phyloP scores from a whole-genome alignment of 768 basidiomycete genomes.

The Agaricus blazei region DNA sequence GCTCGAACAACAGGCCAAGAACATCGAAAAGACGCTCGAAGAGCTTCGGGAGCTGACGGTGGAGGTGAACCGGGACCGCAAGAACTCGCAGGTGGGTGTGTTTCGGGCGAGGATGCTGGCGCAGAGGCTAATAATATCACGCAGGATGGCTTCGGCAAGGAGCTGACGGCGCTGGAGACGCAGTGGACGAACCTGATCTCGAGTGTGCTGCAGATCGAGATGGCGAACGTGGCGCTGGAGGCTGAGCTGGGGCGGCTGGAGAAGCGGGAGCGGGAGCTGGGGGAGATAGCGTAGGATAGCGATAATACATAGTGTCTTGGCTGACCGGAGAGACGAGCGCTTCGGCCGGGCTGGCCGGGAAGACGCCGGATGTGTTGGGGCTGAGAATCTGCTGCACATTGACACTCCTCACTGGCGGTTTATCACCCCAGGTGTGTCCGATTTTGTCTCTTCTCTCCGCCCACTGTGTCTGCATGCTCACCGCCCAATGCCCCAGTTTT shows the following conservation, averaged over 20 bases:
- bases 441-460: background rate
- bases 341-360: conserved; percentile 16
- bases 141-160: conserved; percentile 74
- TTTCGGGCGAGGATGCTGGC: conserved; percentile 1
- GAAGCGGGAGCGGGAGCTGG: conserved; percentile 57
- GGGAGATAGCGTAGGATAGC: conserved; percentile 26
- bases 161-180: conserved; percentile 77
- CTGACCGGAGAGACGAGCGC: conserved; percentile 11
- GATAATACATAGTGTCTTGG: background rate
- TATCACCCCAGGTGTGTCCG: conserved; percentile 30
- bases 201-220: conserved; percentile 87
- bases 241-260: conserved; percentile 65
- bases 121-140: background rate
- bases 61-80: conserved; percentile 83
- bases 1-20: conserved; percentile 70
- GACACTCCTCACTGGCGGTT: conserved; percentile 17
- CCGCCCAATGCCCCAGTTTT: conserved; percentile 9
- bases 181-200: conserved; percentile 94
- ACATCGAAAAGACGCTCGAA: conserved; percentile 68
- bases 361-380: conserved; percentile 14
- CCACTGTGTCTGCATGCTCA: background rate
- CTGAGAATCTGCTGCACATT: conserved; percentile 13
- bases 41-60: conserved; percentile 74
- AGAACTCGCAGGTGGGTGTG: conserved; percentile 69
- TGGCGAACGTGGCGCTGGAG: conserved; percentile 89